phyloP scores from a whole-genome alignment of 2,329 filamentous ascomycete species.

The Fusarium zealandicum region DNA sequence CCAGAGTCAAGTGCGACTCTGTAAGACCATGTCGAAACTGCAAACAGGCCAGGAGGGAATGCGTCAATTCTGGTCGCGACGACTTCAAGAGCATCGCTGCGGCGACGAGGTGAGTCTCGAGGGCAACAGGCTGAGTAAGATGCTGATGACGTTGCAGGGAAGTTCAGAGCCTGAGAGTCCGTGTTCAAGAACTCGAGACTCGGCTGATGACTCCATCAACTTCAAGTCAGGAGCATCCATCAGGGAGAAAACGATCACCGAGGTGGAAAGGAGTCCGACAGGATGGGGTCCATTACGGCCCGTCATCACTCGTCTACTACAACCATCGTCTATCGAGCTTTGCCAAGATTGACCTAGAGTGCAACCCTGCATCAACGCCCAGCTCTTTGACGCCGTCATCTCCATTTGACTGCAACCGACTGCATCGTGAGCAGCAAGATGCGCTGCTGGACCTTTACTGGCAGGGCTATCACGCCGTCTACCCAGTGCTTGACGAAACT shows the following conservation, averaged over 20 bases:
- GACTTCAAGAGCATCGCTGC: conserved; percentile 39
- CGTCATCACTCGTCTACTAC: conserved; percentile 37
- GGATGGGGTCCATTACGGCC: conserved; percentile 27
- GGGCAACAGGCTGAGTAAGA: background rate
- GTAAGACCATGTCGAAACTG: conserved; percentile 40
- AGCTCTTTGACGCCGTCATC: background rate
- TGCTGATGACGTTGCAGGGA: conserved; percentile 27
- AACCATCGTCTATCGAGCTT: conserved; percentile 32
- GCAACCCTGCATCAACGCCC: background rate
- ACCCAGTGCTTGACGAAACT: conserved; percentile 46
- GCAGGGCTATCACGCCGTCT: conserved; percentile 53
- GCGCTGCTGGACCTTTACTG: conserved; percentile 57
- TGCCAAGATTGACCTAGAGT: conserved; percentile 10
- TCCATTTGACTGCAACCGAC: conserved; percentile 3
- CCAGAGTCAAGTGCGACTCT: conserved; percentile 42
- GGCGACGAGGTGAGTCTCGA: conserved; percentile 30
- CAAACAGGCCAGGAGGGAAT: conserved; percentile 37
- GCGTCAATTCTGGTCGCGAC: conserved; percentile 34
- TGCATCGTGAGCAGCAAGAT: conserved; percentile 54
- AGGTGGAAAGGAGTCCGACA: conserved; percentile 22
- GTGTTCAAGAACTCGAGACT: conserved; percentile 34
- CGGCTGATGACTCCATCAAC: conserved; percentile 12
- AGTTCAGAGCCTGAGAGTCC: conserved; percentile 33
- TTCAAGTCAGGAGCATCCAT: background rate
- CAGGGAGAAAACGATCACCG: background rate